phyloP scores from a whole-genome alignment of 768 basidiomycete species.

The Mycena haematopus region DNA sequence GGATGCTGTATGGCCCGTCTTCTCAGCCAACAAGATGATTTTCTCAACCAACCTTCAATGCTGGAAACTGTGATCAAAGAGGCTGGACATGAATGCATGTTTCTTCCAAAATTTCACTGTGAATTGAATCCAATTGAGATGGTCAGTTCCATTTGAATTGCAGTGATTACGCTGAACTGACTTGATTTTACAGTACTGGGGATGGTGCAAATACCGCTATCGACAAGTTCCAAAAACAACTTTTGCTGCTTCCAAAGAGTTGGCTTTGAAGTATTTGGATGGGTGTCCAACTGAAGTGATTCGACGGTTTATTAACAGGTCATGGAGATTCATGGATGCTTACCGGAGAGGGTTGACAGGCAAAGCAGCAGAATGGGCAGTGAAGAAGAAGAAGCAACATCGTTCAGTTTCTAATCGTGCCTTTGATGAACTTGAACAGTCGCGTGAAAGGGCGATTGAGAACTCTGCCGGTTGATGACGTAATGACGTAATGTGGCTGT shows the following conservation, averaged over 20 bases:
- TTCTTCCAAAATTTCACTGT: conserved; percentile 1
- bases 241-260: not conserved
- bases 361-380: conserved; percentile 10
- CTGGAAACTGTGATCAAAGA: conserved; percentile 1
- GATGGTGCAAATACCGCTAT: conserved; percentile 1
- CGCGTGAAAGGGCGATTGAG: not conserved
- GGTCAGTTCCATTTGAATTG: not conserved
- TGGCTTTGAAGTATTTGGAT: not conserved
- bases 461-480: conserved; percentile 1
- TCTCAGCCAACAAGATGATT: conserved; percentile 1
- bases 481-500: conserved; percentile 12
- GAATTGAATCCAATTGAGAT: conserved; percentile 7
- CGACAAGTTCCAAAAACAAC: conserved; percentile 8
- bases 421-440: not conserved
- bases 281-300: not conserved
- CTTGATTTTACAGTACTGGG: not conserved
- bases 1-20: conserved; percentile 6
- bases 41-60: not conserved
- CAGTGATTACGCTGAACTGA: not conserved
- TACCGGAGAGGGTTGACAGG: not conserved
- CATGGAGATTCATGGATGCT: conserved; percentile 9
- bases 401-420: not conserved
- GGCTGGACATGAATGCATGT: not conserved
- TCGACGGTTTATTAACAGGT: not conserved
- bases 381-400: conserved; percentile 4